Percentiles rank a stretch among this genome's conserved stretches.
phyloP scores from a whole-genome alignment of 192 early-diverging fungal species.

The Mycoemilia scoparia region DNA sequence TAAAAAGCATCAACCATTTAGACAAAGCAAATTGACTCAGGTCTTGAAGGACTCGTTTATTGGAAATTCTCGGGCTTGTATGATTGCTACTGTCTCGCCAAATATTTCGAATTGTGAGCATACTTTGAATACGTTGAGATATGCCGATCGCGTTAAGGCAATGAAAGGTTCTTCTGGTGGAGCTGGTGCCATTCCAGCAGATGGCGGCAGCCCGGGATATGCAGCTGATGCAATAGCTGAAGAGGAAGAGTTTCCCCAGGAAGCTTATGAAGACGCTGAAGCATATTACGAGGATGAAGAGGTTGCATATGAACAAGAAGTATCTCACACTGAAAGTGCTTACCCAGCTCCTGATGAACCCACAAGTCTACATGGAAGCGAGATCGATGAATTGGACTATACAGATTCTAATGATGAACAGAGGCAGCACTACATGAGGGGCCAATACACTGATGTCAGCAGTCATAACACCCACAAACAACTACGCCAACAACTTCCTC shows the following conservation, averaged over 20 bases:
- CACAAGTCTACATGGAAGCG: no score
- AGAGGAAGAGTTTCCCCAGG: conserved; percentile 15
- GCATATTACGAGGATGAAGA: no score
- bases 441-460: conserved; percentile 6
- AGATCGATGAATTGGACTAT: no score
- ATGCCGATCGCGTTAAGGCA: conserved; percentile 65
- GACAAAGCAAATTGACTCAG: conserved; percentile 94
- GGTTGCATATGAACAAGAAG: no score
- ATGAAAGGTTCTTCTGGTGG: conserved; percentile 16
- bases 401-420: no score
- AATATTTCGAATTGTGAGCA: conserved; percentile 91
- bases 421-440: no score
- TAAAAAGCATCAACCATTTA: conserved; percentile 91
- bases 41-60: conserved; percentile 95
- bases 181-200: conserved; percentile 9
- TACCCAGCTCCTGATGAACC: no score
- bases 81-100: conserved; percentile 97
- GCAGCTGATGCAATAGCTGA: conserved; percentile 15
- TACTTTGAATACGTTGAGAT: conserved; percentile 89
- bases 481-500: no score
- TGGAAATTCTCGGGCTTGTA: conserved; percentile 93
- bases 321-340: no score
- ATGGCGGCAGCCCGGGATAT: conserved; percentile 18
- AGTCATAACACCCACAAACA: conserved; percentile 12
- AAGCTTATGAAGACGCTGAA: conserved; percentile 9